Evolutionary conservation across 2,329 filamentous ascomycete species (phyloP).

Genomic region (Hypoxylon rubiginosum): DNA sequence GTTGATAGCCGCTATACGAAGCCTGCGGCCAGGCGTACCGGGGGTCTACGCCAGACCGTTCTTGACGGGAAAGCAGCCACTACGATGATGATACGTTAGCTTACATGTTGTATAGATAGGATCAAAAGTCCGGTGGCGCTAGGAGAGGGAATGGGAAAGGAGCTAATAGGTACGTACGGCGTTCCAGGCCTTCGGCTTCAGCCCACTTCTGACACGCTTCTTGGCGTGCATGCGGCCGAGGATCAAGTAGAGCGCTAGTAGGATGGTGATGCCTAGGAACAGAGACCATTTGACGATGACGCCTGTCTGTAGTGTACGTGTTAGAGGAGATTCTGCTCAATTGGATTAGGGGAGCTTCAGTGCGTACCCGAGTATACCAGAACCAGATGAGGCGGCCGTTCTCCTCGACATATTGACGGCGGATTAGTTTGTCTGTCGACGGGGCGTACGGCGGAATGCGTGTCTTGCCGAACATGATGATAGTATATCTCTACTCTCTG

Average conservation of each 20-base stretch:
- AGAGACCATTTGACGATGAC: constrained; percentile 79
- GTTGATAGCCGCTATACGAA: constrained; percentile 58
- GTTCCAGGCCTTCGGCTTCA: constrained; percentile 77
- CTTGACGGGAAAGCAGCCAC: constrained; percentile 66
- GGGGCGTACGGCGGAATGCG: constrained; percentile 33
- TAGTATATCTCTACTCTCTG: constrained; percentile 8
- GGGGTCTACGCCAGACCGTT: constrained; percentile 63
- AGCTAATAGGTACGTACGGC: constrained; percentile 67
- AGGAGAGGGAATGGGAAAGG: constrained; percentile 1
- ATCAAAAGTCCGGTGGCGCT: constrained; percentile 12
- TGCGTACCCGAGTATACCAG: constrained; percentile 50
- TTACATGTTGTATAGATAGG: no score
- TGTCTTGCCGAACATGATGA: constrained; percentile 41
- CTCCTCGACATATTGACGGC: constrained; percentile 42
- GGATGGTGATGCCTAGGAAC: constrained; percentile 71
- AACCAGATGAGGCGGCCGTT: constrained; percentile 47
- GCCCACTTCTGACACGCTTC: constrained; percentile 73
- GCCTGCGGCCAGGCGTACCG: constrained; percentile 62
- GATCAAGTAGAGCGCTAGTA: constrained; percentile 73
- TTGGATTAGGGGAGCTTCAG: not conserved
- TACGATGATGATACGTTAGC: constrained; percentile 46
- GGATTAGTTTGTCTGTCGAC: constrained; percentile 19
- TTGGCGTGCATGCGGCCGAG: constrained; percentile 79
- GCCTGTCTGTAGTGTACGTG: constrained; percentile 64
- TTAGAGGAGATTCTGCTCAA: constrained; percentile 17